Evolutionary conservation across 176 grass and related monocot genomes (phyloP).

Genomic region (Oryza officinalis): DNA sequence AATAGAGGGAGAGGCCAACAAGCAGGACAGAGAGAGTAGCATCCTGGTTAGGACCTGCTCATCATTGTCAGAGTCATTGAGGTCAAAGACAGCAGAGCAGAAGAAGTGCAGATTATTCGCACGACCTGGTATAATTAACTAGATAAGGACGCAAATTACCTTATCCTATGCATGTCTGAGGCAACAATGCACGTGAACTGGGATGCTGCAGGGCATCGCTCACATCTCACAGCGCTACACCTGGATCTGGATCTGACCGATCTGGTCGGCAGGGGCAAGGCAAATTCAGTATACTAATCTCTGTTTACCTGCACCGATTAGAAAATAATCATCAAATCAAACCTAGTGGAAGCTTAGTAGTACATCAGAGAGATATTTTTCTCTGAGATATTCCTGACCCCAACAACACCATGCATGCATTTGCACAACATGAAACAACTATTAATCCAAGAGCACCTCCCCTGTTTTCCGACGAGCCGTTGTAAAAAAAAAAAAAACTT

Average conservation of each 20-base stretch:
- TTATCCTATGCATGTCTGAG: constrained; percentile 11
- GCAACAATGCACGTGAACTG: constrained; percentile 23
- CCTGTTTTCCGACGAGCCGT: background rate
- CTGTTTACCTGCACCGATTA: background rate
- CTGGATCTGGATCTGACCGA: constrained; percentile 31
- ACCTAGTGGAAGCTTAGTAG: background rate
- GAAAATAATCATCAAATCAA: background rate
- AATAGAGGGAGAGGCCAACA: too few relatives aligned
- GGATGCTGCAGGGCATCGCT: background rate
- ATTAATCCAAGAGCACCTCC: too few relatives aligned
- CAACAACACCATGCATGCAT: background rate
- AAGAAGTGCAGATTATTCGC: background rate
- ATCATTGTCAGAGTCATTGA: background rate
- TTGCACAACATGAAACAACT: background rate
- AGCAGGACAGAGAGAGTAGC: too few relatives aligned
- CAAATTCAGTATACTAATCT: background rate
- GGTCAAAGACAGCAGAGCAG: background rate
- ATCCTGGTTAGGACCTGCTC: too few relatives aligned
- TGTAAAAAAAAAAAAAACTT: background rate
- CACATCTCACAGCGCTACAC: background rate
- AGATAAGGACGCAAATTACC: background rate
- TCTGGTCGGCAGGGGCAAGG: background rate
- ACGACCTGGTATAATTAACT: background rate
- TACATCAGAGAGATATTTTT: background rate
- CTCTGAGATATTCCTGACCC: background rate